These are phyloP conservation scores for Trypanosoma theileri DNA, from an alignment of 208 protist genomes.

Conservation along the genomic window DNA sequence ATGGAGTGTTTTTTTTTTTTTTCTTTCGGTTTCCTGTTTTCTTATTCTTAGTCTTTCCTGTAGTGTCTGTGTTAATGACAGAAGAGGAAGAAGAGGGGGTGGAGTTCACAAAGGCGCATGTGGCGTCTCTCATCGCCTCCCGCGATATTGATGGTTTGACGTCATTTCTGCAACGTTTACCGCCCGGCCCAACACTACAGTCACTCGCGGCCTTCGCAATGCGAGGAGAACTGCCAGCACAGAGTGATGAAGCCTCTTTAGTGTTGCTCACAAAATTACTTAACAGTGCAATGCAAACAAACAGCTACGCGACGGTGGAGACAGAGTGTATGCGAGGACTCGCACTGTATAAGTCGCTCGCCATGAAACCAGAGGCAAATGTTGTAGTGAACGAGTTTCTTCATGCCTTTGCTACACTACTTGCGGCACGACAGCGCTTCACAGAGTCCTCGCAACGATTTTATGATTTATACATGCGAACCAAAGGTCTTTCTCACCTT, in stretches of 20 bases:
- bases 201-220: too few relatives aligned
- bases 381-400: slow-evolving; percentile 58
- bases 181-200: too few relatives aligned
- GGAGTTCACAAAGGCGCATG: slow-evolving; percentile 4
- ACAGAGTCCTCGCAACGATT: slow-evolving; percentile 86
- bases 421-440: slow-evolving; percentile 59
- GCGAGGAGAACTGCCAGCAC: slow-evolving; percentile 24
- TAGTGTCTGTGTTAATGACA: background rate
- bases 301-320: slow-evolving; percentile 62
- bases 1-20: background rate
- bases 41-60: slow-evolving; percentile 4
- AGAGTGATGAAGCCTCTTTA: slow-evolving; percentile 49
- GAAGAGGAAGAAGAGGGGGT: background rate
- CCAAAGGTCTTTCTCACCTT: slow-evolving; percentile 49
- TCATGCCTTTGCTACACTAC: slow-evolving; percentile 69
- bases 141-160: slow-evolving; percentile 15
- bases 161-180: slow-evolving; percentile 3
- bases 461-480: slow-evolving; percentile 72
- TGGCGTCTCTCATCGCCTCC: slow-evolving; percentile 8
- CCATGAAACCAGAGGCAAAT: slow-evolving; percentile 35
- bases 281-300: slow-evolving; percentile 62
- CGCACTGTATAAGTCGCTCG: slow-evolving; percentile 41
- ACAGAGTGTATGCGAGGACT: slow-evolving; percentile 76
- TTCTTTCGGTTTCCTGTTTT: slow-evolving; percentile 8
- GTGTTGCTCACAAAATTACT: slow-evolving; percentile 75